Evolutionary conservation across 768 basidiomycete genomes (phyloP).

Genomic region (Trametes sanguinea): DNA sequence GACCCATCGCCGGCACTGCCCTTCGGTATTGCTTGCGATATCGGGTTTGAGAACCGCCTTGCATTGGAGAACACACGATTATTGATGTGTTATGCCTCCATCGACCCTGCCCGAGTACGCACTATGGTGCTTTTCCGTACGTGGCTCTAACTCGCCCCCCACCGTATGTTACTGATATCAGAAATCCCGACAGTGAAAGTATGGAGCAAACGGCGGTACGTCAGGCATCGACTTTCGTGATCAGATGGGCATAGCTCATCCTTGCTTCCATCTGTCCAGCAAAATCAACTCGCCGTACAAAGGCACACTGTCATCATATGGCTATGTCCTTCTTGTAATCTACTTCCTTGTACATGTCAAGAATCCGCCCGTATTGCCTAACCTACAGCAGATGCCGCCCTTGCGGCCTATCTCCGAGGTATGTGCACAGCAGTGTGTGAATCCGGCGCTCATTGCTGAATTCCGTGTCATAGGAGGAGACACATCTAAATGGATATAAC

Average conservation of each 20-base stretch:
- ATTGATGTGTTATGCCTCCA: slow-evolving; percentile 95
- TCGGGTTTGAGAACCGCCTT: slow-evolving; percentile 96
- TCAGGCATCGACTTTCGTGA: slow-evolving; percentile 2
- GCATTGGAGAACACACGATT: slow-evolving; percentile 96
- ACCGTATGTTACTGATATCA: slow-evolving; percentile 8
- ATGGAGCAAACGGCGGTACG: slow-evolving; percentile 92
- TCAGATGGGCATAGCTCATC: background rate
- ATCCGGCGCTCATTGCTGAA: slow-evolving; percentile 17
- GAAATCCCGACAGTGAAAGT: slow-evolving; percentile 76
- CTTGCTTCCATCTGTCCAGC: slow-evolving; percentile 39
- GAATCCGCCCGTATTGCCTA: slow-evolving; percentile 94
- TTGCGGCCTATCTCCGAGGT: slow-evolving; percentile 83
- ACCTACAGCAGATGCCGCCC: slow-evolving; percentile 93
- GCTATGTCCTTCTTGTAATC: slow-evolving; percentile 96
- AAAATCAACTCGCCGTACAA: slow-evolving; percentile 99
- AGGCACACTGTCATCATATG: slow-evolving; percentile 95
- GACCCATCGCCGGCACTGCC: slow-evolving; percentile 82
- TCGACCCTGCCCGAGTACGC: slow-evolving; percentile 91
- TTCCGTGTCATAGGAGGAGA: slow-evolving; percentile 61
- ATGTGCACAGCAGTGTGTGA: slow-evolving; percentile 25
- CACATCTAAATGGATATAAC: slow-evolving; percentile 77
- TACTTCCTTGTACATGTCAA: slow-evolving; percentile 98
- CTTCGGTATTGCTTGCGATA: slow-evolving; percentile 94
- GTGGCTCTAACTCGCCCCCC: slow-evolving; percentile 39
- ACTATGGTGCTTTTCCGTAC: slow-evolving; percentile 95